phyloP scores from a whole-genome alignment of 2,329 filamentous ascomycete species.

The Clonostachys rhizophaga region DNA sequence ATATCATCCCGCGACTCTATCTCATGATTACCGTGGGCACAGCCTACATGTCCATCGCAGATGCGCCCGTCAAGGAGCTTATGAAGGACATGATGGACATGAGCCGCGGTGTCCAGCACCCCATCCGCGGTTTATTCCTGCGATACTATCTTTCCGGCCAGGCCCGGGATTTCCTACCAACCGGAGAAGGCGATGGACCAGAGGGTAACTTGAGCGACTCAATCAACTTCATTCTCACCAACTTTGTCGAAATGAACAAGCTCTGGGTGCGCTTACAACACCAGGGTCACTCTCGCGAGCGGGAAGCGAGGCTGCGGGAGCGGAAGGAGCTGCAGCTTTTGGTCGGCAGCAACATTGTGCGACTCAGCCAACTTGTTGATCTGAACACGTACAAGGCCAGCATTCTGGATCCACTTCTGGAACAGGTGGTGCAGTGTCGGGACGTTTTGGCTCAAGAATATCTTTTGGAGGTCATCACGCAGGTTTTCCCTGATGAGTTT shows the following conservation, averaged over 20 bases:
- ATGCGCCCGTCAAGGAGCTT: conserved; percentile 97
- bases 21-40: conserved; percentile 99
- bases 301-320: conserved; percentile 90
- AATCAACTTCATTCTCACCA: conserved; percentile 96
- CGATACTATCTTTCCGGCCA: conserved; percentile 96
- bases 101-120: conserved; percentile 96
- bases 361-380: conserved; percentile 92
- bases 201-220: conserved; percentile 96
- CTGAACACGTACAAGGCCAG: conserved; percentile 88
- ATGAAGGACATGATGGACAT: conserved; percentile 99
- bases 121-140: conserved; percentile 89
- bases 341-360: conserved; percentile 93
- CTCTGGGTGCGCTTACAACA: conserved; percentile 97
- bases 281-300: conserved; percentile 91
- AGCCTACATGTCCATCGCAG: conserved; percentile 97
- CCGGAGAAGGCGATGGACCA: conserved; percentile 78
- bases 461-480: conserved; percentile 94
- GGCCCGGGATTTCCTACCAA: conserved; percentile 82
- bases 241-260: conserved; percentile 99
- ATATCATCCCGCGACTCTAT: conserved; percentile 93
- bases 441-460: conserved; percentile 98
- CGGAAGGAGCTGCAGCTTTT: conserved; percentile 91
- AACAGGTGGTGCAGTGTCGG: conserved; percentile 96
- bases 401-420: conserved; percentile 82
- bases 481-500: conserved; percentile 98